Evolutionary conservation across 768 basidiomycete genomes (phyloP).

Genomic region (Boletus barrowsii): DNA sequence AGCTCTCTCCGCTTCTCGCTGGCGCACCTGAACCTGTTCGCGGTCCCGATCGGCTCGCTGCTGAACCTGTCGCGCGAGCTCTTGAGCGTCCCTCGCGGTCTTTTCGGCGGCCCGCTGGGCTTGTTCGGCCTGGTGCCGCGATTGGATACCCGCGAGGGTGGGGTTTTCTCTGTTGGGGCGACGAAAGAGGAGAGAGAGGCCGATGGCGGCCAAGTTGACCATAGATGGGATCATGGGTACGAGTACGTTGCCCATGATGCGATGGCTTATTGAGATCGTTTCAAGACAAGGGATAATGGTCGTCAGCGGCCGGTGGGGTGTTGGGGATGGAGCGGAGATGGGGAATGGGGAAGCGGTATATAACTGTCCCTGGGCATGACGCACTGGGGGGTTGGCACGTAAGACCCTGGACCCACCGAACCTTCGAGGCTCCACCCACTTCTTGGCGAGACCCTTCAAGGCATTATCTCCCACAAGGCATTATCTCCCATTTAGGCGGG

Average conservation of each 20-base stretch:
- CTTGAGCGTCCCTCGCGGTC: conserved; percentile 1
- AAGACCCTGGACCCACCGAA: neutral
- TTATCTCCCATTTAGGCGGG: too few species aligned
- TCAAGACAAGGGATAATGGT: too few species aligned
- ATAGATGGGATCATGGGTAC: neutral
- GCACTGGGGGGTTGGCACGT: neutral
- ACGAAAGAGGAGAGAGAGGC: neutral
- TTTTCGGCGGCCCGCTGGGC: conserved; percentile 2
- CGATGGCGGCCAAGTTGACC: neutral
- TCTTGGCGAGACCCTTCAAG: too few species aligned
- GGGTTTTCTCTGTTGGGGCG: conserved; percentile 12
- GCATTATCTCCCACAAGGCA: too few species aligned
- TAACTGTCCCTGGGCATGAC: neutral
- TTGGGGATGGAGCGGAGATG: neutral
- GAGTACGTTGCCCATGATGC: conserved; percentile 3
- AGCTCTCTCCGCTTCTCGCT: conserved; percentile 4
- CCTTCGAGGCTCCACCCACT: neutral
- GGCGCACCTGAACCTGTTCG: neutral
- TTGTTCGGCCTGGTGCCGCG: conserved; percentile 3
- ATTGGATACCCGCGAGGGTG: conserved; percentile 4
- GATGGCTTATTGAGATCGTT: too few species aligned
- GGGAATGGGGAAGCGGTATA: neutral
- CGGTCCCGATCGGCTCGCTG: conserved; percentile 8
- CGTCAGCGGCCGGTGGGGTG: too few species aligned
- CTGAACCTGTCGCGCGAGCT: neutral